These are phyloP conservation scores for Geotrichum carabidarum DNA, from an alignment of 1,139 yeast genomes.

Conservation along the genomic window DNA sequence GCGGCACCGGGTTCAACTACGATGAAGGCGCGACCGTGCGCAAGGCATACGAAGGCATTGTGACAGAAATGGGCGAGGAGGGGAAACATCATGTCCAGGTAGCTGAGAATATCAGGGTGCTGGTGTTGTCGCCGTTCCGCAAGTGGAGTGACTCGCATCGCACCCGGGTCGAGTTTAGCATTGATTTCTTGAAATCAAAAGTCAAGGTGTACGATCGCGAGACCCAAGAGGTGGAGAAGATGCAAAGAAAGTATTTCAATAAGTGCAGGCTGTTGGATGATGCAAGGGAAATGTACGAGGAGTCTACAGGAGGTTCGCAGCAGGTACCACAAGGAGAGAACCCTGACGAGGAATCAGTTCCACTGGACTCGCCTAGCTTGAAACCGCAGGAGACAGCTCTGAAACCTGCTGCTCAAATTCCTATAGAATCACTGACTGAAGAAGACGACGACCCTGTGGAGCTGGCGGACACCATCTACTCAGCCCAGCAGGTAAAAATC, in stretches of 20 bases:
- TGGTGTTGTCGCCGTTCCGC: conserved; percentile 67
- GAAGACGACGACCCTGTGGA: conserved; percentile 27
- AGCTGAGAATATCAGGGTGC: conserved; percentile 55
- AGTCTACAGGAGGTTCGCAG: not conserved
- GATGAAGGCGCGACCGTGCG: conserved; percentile 50
- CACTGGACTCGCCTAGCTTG: not conserved
- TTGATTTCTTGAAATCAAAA: conserved; percentile 48
- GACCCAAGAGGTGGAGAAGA: conserved; percentile 49
- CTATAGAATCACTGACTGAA: conserved; percentile 5
- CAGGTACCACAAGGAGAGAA: not conserved
- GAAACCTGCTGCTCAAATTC: not conserved
- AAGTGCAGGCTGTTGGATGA: conserved; percentile 73
- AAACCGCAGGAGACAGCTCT: not conserved
- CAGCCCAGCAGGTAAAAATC: conserved; percentile 39
- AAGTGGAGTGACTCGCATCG: conserved; percentile 75
- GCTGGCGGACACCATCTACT: conserved; percentile 36
- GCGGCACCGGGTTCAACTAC: conserved; percentile 42
- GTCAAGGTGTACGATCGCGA: conserved; percentile 50
- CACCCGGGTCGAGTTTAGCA: conserved; percentile 61
- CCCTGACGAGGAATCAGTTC: not conserved
- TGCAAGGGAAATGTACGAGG: conserved; percentile 22
- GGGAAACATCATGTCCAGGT: conserved; percentile 65
- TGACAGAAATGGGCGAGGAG: conserved; percentile 56
- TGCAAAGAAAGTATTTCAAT: conserved; percentile 68
- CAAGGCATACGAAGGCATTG: conserved; percentile 55